Conservation (phyloP, 202 grass and related monocot genomes). For the Musa balbisiana region DNA sequence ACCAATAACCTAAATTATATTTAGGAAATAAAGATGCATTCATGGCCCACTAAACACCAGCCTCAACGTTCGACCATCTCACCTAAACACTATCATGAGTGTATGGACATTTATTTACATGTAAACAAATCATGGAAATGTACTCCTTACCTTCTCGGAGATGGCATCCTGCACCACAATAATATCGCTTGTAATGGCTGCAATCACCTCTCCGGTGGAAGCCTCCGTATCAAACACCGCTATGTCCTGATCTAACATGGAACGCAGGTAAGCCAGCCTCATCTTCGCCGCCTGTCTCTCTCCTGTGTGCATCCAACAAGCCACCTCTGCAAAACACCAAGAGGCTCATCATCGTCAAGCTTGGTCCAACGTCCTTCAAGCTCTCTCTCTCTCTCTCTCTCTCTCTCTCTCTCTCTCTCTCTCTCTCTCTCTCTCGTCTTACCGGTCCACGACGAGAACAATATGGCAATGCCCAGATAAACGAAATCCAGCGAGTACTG, state of each 20-base stretch:
- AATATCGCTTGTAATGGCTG: slow-evolving; percentile 94
- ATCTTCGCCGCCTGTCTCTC: slow-evolving; percentile 98
- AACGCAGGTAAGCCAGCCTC: slow-evolving; percentile 77
- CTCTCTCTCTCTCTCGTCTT: not conserved
- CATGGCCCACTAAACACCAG: not conserved
- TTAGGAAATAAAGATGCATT: not conserved
- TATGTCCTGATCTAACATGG: slow-evolving; percentile 97
- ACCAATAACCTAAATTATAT: not conserved
- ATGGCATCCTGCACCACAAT: slow-evolving; percentile 96
- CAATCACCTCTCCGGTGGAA: slow-evolving; percentile 96
- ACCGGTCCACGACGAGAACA: slow-evolving; percentile 98
- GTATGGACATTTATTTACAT: no score
- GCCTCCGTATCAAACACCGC: slow-evolving; percentile 90
- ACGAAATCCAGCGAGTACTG: slow-evolving; percentile 98
- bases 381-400: no score
- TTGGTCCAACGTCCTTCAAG: no score
- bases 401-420: not conserved
- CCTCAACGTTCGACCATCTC: not conserved
- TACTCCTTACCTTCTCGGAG: slow-evolving; percentile 85
- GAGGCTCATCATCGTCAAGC: not conserved
- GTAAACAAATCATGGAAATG: not conserved
- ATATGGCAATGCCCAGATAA: slow-evolving; percentile 71
- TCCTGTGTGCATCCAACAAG: slow-evolving; percentile 98
- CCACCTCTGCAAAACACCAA: slow-evolving; percentile 53
- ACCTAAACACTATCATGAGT: no score